Evolutionary conservation across 2,329 filamentous ascomycete species (phyloP), one percentile per base, ranked within the genome.

Genomic region (Curvularia sp.): DNA sequence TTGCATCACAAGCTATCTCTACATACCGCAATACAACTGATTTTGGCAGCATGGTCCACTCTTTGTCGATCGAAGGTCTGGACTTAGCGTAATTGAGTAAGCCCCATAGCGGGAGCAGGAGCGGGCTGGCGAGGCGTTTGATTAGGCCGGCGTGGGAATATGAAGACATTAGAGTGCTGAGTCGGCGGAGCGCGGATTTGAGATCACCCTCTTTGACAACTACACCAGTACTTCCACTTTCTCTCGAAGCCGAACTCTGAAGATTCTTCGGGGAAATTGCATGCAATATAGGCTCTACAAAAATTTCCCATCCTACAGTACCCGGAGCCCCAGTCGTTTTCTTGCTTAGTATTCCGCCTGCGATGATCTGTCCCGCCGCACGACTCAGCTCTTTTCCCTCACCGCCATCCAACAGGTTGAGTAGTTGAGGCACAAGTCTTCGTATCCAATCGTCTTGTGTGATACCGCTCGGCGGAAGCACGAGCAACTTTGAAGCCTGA

Each of bases 81-180:
- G 74, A 66, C 4, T 78, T 73, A 1, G 75, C 67, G 81, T 86
- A 86, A 5, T 83, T 84, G 0, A 84, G 78, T 15, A 91, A 70
- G 1, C 82, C 79, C 89, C 89, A 92, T 0, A 92, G 76, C 1
- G 88, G 83, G 4, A 87, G 74, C 2, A 89, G 65, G 2, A 90
- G 69, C 0, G 85, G 85, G 2, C 80, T 78, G 2, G 91, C 74
- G 0, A 92, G 77, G 49, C 89, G 80, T 61, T 83, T 87, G 43
- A 87, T 84, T 9, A 91, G 75, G 0, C 87, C 87, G 0, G 88
- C 86, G 54, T 90, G 88, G 0, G 88, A 87, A 67, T 89, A 89
- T 0, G 87, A 88, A 19, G 84, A 79, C 1, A 87, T 71, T 1
- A 92, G 75, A 0, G 82, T 79, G 34, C 80, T 80, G 0, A 92